Base-by-base conservation (phyloP, 257 asterid species). In the Thymus quinquecostatus region DNA sequence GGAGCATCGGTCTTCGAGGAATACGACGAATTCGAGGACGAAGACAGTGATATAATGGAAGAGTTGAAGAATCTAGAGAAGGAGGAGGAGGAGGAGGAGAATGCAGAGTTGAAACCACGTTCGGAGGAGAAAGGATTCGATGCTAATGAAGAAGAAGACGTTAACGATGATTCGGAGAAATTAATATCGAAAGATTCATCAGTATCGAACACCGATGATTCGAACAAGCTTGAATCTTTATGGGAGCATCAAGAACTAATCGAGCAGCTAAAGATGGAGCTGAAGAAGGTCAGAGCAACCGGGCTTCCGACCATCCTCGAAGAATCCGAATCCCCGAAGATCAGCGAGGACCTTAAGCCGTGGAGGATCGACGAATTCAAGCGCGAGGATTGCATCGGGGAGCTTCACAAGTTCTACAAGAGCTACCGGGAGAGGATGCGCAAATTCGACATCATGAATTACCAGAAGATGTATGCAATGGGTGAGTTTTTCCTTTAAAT, bases 231-330 rank as follows among this genome's bases (percentile, higher is more conserved):
- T 77, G 98, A 92, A 69, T 78, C 90, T 7, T 72, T 94, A 64
- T 95, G 98, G 99, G 99, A 95, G 66, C 98, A 95, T 86, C 98
- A 92, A 77, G 99, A 95, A n/a, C 80, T 95, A 78, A 82, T 95
- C 1, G 99, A 95, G 68, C 99, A 95, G 70, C 64, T 92, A 82
- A 86, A 86, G 72, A 88, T 90, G 96, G 99, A 95, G 68, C 89
- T 95, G 2, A 78, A 65, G 67, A 92, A 89, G 76, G 98, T 90
- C 10, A 77, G 78, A 69, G 97, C 94, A 6, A 88, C 94, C 5
- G 98, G 99, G n/a, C 64, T 95, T 41, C 97, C 99, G 11, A 95
- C 99, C 29, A 95, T 95, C 34, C 40, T 87, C 0, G 99, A 95
- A 73, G 98, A 92, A 67, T 88, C 97, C 0, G 99, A 92, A 64